Evolutionary conservation across 2,329 filamentous ascomycete species (phyloP), one percentile per base, ranked within the genome.

Genomic region (Huntiella moniliformis): DNA sequence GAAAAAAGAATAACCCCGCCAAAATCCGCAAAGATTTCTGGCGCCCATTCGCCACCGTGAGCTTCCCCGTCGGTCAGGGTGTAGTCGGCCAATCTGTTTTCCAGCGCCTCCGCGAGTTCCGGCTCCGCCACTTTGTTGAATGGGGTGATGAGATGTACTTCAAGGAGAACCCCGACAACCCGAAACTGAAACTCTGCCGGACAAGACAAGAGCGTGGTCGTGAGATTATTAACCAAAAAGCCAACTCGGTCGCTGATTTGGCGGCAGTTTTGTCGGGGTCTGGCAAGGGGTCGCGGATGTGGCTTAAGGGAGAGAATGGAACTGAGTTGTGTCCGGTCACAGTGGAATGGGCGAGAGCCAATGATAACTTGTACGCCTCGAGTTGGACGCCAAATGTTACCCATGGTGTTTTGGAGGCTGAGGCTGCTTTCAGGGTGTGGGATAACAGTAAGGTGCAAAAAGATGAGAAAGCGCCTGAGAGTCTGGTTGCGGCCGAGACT

Each of bases 1-100:
- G 76, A 60, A 81, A 80, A 58, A 79, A 82, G 60, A 67, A 72
- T 40, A 70, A 73, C 52, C 75, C 75, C 2, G 58, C 68, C 45
- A 73, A 72, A 54, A 62, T 81, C 35, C 74, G 77, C 49, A 78
- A 75, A 59, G 77, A 82, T 62, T 73, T 75, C 60, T 81, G 78
- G 77, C 62, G 63, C 32, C 72, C 73, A 5, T 61, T 80, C 54
- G 74, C 74, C 43, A 60, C 68, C 51, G 71, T 81, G 50, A 62
- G 68, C 55, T 75, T 82, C 56, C 67, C 67, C 38, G 50, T 60
- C 38, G 70, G 68, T 38, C 60, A 64, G 35, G 70, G 68, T 49
- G 56, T 61, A 18, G 62, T 76, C 11, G 77, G 77, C 17, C 70
- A 70, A 28, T 71, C 66, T 44, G 71, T 73, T 38, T 79, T 66